A percentile compares a stretch with the other conserved stretches of the same genome.
These are phyloP conservation scores for Psidium friedrichsthalianum DNA, from an alignment of 345 rosid species.

Conservation along the genomic window DNA sequence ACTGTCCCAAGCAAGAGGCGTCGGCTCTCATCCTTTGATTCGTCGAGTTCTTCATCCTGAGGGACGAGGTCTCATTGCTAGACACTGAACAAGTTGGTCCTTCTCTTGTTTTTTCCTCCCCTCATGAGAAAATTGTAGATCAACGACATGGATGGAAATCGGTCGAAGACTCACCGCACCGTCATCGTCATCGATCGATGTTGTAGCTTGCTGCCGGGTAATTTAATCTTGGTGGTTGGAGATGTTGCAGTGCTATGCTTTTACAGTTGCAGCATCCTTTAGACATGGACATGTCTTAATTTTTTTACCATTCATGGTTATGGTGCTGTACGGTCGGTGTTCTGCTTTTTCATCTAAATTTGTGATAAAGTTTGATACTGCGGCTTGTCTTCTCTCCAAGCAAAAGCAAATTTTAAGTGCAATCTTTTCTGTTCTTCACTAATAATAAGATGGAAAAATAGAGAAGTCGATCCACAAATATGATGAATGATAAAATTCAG, in stretches of 20 bases:
- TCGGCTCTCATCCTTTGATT: slow-evolving; percentile 16
- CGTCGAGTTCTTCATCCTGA: slow-evolving; percentile 16
- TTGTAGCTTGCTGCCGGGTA: neutral
- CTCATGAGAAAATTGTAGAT: neutral
- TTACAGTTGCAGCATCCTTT: neutral
- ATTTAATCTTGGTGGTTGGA: neutral
- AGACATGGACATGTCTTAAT: neutral
- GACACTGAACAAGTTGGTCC: neutral
- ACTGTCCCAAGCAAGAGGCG: slow-evolving; percentile 31
- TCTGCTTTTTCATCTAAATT: neutral
- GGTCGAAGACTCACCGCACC: neutral
- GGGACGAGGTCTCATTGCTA: neutral
- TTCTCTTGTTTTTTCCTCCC: neutral
- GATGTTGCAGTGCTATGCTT: neutral
- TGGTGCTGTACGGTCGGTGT: neutral
- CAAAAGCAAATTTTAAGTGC: neutral
- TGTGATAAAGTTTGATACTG: neutral
- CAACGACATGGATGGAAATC: neutral
- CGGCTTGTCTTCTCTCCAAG: neutral
- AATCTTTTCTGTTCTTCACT: neutral
- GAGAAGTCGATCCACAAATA: neutral
- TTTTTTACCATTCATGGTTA: neutral
- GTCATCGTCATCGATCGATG: neutral
- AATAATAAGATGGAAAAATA: neutral
- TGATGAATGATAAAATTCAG: neutral